Evolutionary conservation across 2,329 filamentous ascomycete genomes (phyloP), one percentile per base, ranked within the genome.

Genomic region (Chaetomium strumarium): DNA sequence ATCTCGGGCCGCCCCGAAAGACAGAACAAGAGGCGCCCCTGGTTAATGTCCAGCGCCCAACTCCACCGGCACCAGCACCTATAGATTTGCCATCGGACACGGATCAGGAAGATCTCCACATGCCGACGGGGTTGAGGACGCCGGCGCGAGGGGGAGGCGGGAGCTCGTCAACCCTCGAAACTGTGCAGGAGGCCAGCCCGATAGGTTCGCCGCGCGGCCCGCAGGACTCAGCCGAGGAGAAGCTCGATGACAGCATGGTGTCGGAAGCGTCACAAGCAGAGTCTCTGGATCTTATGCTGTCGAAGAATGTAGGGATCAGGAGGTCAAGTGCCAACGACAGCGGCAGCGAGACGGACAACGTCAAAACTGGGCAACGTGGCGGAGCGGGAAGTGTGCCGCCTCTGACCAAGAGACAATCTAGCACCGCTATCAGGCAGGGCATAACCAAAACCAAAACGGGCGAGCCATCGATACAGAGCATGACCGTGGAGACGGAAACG

Each of bases 401-500:
- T 56, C 73, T 74, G 68, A 83, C 70, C 66, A 84, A 64, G 64
- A 83, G 68, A 74, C 88, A 86, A 55, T 89, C 88, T 9, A 83
- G 79, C 61, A 69, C 78, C 56, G 82, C 84, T 46, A 79, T 86
- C 34, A 85, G 84, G 55, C 78, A 88, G 38, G 74, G 74, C 47
- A 71, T 72, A 51, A 72, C 76, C 51, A 88, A 90, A 65, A 76
- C 80, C 33, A 89, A 91, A 66, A 74, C 81, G 29, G 73, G 77
- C 47, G 88, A 95, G 66, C 84, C 83, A n/a, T 86, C 88, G 34
- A 79, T 85, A 52, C 84, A 86, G 65, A 93, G 89, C 63, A 96
- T 99, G 90, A 97, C 90, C 10, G 92, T 97, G 13, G 93, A 99
- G 72, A 96, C 93, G 0, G 93, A 99, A 70, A 95, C 91, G 0